These are phyloP conservation scores for Gomphus bonarii DNA, from an alignment of 1,284 basidiomycete species.

Conservation along the genomic window DNA sequence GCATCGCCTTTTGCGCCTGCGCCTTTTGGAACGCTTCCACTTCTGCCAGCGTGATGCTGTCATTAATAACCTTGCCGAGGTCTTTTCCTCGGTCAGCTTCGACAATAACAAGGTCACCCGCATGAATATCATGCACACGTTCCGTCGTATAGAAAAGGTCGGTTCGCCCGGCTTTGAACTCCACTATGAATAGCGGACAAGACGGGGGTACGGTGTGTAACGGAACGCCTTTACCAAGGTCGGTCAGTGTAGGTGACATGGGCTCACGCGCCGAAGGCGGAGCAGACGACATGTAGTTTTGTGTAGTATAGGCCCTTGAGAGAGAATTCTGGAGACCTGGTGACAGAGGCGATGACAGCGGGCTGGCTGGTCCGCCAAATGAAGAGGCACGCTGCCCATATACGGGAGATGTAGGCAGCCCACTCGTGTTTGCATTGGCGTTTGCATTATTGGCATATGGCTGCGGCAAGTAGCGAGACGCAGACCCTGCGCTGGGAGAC, in stretches of 20 bases:
- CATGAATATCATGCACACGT: conserved; percentile 48
- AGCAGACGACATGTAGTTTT: neutral
- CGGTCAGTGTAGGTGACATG: conserved; percentile 32
- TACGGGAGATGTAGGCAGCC: neutral
- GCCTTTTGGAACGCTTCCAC: conserved; percentile 84
- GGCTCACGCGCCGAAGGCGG: conserved; percentile 6
- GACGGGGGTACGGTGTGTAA: conserved; percentile 71
- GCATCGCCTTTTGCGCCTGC: conserved; percentile 35
- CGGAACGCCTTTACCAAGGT: conserved; percentile 86
- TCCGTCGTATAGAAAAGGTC: conserved; percentile 88
- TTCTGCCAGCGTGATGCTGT: conserved; percentile 83
- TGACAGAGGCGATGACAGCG: conserved; percentile 1
- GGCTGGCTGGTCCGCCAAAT: conserved; percentile 1
- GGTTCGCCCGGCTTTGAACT: conserved; percentile 94
- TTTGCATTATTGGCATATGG: neutral
- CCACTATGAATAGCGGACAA: conserved; percentile 91
- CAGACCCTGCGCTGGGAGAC: neutral
- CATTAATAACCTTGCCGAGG: conserved; percentile 83
- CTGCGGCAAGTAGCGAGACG: neutral
- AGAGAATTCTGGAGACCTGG: conserved; percentile 3
- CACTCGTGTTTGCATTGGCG: neutral
- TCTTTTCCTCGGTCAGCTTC: conserved; percentile 95
- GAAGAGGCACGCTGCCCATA: neutral
- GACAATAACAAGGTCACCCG: conserved; percentile 91
- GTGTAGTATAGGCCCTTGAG: neutral